Evolutionary conservation across 176 grass and related monocot genomes (phyloP).

Genomic region (Musa acuminata): DNA sequence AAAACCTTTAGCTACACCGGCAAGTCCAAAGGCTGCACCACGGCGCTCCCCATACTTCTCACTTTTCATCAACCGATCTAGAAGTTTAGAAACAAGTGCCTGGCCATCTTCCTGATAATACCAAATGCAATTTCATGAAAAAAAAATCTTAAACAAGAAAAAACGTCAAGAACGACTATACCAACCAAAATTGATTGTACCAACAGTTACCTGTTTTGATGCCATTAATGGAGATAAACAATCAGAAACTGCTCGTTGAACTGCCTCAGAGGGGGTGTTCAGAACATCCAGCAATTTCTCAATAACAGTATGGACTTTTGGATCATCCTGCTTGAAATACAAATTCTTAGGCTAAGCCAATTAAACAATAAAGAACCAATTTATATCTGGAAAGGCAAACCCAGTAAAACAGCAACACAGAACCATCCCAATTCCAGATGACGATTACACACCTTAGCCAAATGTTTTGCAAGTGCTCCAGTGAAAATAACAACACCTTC

Average conservation of each 20-base stretch:
- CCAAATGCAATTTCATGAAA: not conserved
- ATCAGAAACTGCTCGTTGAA: conserved; percentile 90
- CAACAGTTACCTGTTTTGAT: conserved; percentile 57
- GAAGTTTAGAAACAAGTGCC: conserved; percentile 61
- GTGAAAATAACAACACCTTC: conserved; percentile 99
- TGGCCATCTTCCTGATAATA: conserved; percentile 68
- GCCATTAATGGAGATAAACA: conserved; percentile 91
- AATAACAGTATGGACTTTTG: conserved; percentile 95
- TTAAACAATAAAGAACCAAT: not conserved
- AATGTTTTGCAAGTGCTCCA: conserved; percentile 95
- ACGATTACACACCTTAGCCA: conserved; percentile 56
- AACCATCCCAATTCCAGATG: too few relatives aligned
- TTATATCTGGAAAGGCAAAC: not conserved
- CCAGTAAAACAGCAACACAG: not conserved
- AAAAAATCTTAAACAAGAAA: not conserved
- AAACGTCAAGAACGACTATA: not conserved
- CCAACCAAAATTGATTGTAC: conserved; percentile 1
- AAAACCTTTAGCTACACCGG: conserved; percentile 95
- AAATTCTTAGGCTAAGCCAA: not conserved
- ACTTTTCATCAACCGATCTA: conserved; percentile 83
- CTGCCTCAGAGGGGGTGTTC: conserved; percentile 92
- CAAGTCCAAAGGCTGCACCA: conserved; percentile 96
- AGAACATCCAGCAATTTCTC: conserved; percentile 91
- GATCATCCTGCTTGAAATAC: conserved; percentile 64
- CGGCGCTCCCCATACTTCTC: conserved; percentile 92